Evolutionary conservation across 2,329 filamentous ascomycete genomes (phyloP), one percentile per base, ranked within the genome.

Genomic region (Parastagonospora nodorum): DNA sequence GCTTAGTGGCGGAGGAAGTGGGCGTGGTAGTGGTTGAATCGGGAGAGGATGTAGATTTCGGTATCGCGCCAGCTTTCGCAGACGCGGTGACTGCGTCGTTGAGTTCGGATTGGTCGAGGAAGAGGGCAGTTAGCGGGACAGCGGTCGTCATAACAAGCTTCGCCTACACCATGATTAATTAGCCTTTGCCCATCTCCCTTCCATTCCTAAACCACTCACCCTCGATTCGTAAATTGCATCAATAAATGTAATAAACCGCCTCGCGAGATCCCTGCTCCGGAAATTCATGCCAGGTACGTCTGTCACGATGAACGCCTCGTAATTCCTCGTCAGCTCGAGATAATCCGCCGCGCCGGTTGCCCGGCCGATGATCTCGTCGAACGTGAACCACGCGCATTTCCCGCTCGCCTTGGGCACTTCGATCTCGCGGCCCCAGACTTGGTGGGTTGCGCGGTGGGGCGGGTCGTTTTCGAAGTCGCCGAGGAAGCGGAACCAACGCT

Each of bases 221-320:
- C 81, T 74, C 57, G 77, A 80, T 74, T 99, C 94, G 69, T 99
- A 99, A 4, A 97, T 88, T 5, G 94, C 93, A 71, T 99, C 94
- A 59, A 99, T 90, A 64, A 99, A 97, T 0, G 93, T 99, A 72
- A 99, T 99, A 74, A 99, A 97, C 5, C 94, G 83, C 10, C 94
- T 81, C 0, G 94, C 94, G 33, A 96, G 82, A 75, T 99, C 94
- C 15, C 94, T 85, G 67, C 92, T 86, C 47, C 85, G 85, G 59
- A 91, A 84, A 35, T 88, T 94, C 94, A 99, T 97, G 5, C 88
- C 90, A 0, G 94, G 94, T 1, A 97, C 87, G 44, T 92, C 89
- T 0, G 92, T 96, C 8, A 99, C 84, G 58, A 99, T 85, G 67
- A 99, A 97, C 1, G 92, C 87, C 54, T 97, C 88, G 74, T 97